These are phyloP conservation scores for Brassica hybrid DNA, from an alignment of 441 rosid species.

Conservation along the genomic window DNA sequence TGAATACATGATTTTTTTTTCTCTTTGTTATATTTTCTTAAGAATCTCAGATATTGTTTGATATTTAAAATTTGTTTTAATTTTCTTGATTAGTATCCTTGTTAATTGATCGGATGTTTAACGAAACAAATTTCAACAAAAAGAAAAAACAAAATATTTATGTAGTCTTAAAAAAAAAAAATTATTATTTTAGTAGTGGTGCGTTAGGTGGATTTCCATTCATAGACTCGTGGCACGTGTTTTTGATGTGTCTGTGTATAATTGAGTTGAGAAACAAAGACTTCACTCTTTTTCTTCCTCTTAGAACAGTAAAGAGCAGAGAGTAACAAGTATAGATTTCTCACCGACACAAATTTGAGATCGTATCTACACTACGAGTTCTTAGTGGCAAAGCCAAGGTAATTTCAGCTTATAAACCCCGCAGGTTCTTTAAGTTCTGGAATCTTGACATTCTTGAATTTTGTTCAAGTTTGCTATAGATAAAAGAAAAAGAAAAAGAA, in stretches of 20 bases:
- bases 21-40: background rate
- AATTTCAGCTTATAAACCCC: background rate
- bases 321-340: background rate
- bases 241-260: too few relatives aligned
- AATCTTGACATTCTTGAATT: background rate
- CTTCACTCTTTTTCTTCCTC: background rate
- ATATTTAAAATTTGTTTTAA: too few relatives aligned
- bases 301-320: background rate
- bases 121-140: background rate
- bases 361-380: background rate
- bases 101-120: background rate
- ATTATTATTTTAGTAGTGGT: background rate
- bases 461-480: background rate
- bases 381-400: background rate
- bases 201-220: background rate
- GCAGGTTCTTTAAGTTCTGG: background rate
- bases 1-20: background rate
- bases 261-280: background rate
- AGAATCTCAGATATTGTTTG: background rate
- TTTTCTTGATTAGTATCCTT: background rate
- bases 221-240: background rate
- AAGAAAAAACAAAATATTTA: too few relatives aligned
- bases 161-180: too few relatives aligned
- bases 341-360: background rate
- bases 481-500: background rate